A percentile compares a stretch with the other conserved stretches of the same genome.
Evolutionary conservation across 106 monocot species (phyloP).

Genomic region (Apostasia shenzhenica): DNA sequence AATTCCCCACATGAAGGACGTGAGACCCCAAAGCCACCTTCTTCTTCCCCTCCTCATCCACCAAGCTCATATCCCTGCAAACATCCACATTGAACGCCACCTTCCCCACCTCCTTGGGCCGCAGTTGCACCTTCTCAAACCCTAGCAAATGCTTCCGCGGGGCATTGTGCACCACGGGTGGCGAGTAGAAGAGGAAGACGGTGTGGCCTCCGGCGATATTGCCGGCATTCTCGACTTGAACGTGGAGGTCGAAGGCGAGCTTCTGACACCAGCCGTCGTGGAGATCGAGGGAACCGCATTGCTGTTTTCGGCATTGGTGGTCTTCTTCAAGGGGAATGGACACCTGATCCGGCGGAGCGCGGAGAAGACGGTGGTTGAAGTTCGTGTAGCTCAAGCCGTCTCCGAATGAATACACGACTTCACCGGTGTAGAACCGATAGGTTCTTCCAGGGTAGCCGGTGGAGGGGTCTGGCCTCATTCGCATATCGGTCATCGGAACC

Average conservation of each 20-base stretch:
- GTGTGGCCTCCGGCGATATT: slow-evolving; percentile 44
- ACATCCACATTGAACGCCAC: slow-evolving; percentile 82
- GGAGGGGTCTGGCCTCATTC: slow-evolving; percentile 71
- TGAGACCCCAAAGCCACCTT: slow-evolving; percentile 81
- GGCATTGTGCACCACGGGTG: slow-evolving; percentile 63
- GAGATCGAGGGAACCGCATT: slow-evolving; percentile 56
- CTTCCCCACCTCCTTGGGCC: slow-evolving; percentile 15
- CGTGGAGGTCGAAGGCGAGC: slow-evolving; percentile 41
- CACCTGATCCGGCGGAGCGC: slow-evolving; percentile 50
- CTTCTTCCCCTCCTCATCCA: slow-evolving; percentile 63
- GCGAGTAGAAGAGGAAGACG: slow-evolving; percentile 70
- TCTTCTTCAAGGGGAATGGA: slow-evolving; percentile 49
- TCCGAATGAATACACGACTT: slow-evolving; percentile 67
- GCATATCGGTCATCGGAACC: slow-evolving; percentile 88
- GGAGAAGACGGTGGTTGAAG: slow-evolving; percentile 45
- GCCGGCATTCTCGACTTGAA: slow-evolving; percentile 60
- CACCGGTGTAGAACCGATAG: slow-evolving; percentile 93
- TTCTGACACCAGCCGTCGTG: slow-evolving; percentile 32
- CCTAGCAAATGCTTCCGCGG: slow-evolving; percentile 78
- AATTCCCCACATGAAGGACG: slow-evolving; percentile 63
- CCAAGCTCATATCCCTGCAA: slow-evolving; percentile 82
- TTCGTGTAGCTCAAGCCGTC: slow-evolving; percentile 79
- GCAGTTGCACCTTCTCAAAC: slow-evolving; percentile 70
- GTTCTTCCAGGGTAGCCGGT: slow-evolving; percentile 84
- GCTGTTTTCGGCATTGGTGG: slow-evolving; percentile 34